Base-by-base conservation (phyloP, 2,329 filamentous ascomycete species). In the Dothistroma pini region DNA sequence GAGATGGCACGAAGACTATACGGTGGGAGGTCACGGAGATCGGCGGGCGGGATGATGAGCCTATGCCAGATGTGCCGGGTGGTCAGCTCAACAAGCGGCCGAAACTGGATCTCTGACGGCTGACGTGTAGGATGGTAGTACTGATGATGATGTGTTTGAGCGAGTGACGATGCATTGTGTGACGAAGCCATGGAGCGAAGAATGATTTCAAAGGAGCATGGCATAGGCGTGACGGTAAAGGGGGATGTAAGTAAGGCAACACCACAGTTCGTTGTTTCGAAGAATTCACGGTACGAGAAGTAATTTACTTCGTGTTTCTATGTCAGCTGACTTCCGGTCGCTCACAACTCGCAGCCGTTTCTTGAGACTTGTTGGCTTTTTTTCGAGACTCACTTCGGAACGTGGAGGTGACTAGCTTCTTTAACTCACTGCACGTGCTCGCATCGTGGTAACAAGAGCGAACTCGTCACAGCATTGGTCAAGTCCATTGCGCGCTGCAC, bases 21-120 rank as follows among this genome's bases (percentile, higher is more conserved):
- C 88, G 95, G 71, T 96, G 91, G 90, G 91, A 96, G 75, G 83
- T 96, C 65, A 81, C 88, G 44, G 92, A 96, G 76, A 93, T 73
- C 34, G 69, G 66, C 2, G 59, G 59, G 12, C 60, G 60, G 7
- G 67, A 68, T 21, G 63, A 62, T 48, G 58, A 53, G 25, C 25
- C 7, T 35, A 53, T 53, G 51, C 34, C 16, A 4, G 31, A 53
- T 21, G 25, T 32, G 51, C 51, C 51, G 10, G 31, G 14, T 4
- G 31, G 51, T 31, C 51, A 53, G 51, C 51, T 32, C 19, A 53
- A 53, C 29, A 53, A 53, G 51, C 51, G 51, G 31, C 29, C 51
- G 31, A 53, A 53, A n/a, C 51, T 53, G 31, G 51, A 53, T 19
- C 16, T 35, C 11, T 53, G 51, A 53, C 7, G 14, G 19, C 11